Conservation (phyloP, 2,329 filamentous ascomycete species). For the Ramularia collo-cygni region DNA sequence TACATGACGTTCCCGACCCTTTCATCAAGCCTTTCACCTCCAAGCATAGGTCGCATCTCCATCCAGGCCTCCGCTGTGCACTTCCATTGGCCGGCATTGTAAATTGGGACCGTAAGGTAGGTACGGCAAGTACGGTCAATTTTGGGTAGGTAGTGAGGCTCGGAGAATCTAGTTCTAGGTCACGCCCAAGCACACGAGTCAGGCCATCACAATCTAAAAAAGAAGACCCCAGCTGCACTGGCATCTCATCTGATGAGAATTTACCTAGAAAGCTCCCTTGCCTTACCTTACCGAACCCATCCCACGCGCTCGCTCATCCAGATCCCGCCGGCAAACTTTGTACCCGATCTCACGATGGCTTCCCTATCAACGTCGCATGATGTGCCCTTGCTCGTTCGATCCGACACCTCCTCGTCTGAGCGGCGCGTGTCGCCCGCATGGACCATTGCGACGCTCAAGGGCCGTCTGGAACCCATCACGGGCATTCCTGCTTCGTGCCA, state of each 20-base stretch:
- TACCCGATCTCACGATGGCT: constrained; percentile 17
- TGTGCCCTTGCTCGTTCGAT: constrained; percentile 67
- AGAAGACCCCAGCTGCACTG: not conserved
- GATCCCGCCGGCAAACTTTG: constrained; percentile 2
- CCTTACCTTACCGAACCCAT: not conserved
- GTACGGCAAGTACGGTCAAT: too few relatives aligned
- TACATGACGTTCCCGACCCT: too few relatives aligned
- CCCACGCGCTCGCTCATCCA: not conserved
- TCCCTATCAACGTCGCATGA: constrained; percentile 58
- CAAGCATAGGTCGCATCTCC: too few relatives aligned
- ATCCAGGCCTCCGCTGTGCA: too few relatives aligned
- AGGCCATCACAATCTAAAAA: constrained; percentile 1
- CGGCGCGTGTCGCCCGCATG: constrained; percentile 88
- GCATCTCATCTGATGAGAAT: too few relatives aligned
- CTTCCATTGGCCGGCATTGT: too few relatives aligned
- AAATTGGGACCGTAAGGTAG: too few relatives aligned
- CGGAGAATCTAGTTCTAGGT: too few relatives aligned
- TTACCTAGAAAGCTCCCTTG: too few relatives aligned
- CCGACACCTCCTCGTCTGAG: constrained; percentile 74
- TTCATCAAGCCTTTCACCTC: too few relatives aligned
- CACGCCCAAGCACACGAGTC: constrained; percentile 5
- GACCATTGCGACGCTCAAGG: constrained; percentile 76
- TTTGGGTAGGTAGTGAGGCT: too few relatives aligned
- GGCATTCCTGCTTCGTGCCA: constrained; percentile 80
- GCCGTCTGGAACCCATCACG: constrained; percentile 85